phyloP scores from a whole-genome alignment of 169 alveolate species.

The Cryptosporidium bovis region DNA sequence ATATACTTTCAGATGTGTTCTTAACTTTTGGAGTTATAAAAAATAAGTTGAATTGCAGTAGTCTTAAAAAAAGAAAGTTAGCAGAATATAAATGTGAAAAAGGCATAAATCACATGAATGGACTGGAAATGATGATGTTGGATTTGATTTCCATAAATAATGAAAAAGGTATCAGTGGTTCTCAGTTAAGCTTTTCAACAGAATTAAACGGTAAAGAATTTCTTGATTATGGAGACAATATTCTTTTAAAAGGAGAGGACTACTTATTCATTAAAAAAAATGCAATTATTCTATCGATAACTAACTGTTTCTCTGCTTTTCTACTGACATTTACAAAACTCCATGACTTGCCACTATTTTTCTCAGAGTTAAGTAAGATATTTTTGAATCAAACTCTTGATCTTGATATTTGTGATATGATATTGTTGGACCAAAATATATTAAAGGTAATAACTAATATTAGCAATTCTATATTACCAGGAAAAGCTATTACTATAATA shows the following conservation, averaged over 20 bases:
- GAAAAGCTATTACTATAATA: conserved; percentile 1
- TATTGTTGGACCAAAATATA: conserved; percentile 1
- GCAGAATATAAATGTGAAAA: neutral
- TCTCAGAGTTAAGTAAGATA: neutral
- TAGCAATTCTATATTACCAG: conserved; percentile 11
- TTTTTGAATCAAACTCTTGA: neutral
- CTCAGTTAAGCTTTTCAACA: too few species aligned
- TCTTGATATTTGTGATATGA: neutral
- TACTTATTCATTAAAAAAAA: neutral
- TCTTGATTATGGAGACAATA: neutral
- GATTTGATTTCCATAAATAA: too few species aligned
- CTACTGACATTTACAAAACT: conserved; percentile 42
- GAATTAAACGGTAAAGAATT: too few species aligned
- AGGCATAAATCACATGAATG: too few species aligned
- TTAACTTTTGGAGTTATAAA: too few species aligned
- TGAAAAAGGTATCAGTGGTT: too few species aligned
- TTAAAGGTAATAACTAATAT: neutral
- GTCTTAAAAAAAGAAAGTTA: neutral
- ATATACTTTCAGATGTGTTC: conserved; percentile 5
- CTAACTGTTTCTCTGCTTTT: conserved; percentile 5
- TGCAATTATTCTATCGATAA: conserved; percentile 13
- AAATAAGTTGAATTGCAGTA: neutral
- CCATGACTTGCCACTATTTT: conserved; percentile 26
- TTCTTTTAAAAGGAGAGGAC: neutral
- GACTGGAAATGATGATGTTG: too few species aligned